Evolutionary conservation across 2,329 filamentous ascomycete species (phyloP).

Genomic region (Arachnomyces sp.): DNA sequence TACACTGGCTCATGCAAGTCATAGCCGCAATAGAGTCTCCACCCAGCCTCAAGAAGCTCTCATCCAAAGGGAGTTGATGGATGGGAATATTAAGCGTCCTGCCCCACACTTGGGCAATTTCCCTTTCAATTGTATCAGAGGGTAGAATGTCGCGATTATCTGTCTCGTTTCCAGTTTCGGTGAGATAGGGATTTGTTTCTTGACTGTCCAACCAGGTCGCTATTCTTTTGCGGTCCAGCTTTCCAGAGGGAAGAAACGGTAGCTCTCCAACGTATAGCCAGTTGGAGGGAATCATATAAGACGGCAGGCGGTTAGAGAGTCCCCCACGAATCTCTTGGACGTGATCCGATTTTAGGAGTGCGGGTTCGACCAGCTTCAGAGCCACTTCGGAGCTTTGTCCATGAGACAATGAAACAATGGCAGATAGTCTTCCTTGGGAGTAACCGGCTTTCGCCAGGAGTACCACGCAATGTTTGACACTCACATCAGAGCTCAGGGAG

Average conservation of each 20-base stretch:
- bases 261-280: slow-evolving; percentile 39
- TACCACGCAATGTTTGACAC: slow-evolving; percentile 28
- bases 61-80: slow-evolving; percentile 23
- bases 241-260: slow-evolving; percentile 38
- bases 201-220: slow-evolving; percentile 24
- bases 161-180: neutral
- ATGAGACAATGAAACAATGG: slow-evolving; percentile 24
- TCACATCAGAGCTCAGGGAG: slow-evolving; percentile 22
- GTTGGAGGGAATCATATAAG: slow-evolving; percentile 40
- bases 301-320: slow-evolving; percentile 29
- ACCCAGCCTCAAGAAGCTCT: slow-evolving; percentile 38
- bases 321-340: slow-evolving; percentile 22
- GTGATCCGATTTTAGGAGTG: slow-evolving; percentile 9
- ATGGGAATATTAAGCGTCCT: slow-evolving; percentile 32
- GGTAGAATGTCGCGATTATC: slow-evolving; percentile 9
- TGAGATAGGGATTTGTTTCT: slow-evolving; percentile 18
- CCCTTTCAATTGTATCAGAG: slow-evolving; percentile 22
- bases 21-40: slow-evolving; percentile 46
- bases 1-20: slow-evolving; percentile 41
- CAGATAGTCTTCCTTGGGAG: slow-evolving; percentile 24
- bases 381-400: slow-evolving; percentile 6
- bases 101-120: slow-evolving; percentile 27
- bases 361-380: slow-evolving; percentile 19
- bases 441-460: slow-evolving; percentile 29
- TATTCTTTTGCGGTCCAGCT: slow-evolving; percentile 37